phyloP scores from a whole-genome alignment of 2,329 filamentous ascomycete genomes.

The Aspergillus pseudoviridinutans region DNA sequence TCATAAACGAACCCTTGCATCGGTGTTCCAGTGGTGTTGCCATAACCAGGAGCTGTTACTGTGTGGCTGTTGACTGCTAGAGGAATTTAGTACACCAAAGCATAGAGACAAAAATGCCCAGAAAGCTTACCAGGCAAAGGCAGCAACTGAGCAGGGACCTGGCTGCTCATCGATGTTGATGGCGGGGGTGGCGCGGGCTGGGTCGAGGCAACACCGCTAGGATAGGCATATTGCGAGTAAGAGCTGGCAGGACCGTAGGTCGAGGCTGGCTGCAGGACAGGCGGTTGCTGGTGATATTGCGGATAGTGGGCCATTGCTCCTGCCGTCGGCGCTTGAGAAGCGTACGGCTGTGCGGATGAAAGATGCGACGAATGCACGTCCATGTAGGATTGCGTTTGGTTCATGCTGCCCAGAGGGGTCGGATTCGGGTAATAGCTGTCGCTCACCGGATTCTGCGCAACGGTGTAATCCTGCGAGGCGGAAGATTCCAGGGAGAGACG shows the following conservation, averaged over 20 bases:
- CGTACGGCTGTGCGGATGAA: conserved; percentile 69
- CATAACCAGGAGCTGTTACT: conserved; percentile 35
- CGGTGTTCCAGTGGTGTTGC: conserved; percentile 36
- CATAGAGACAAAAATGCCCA: not conserved
- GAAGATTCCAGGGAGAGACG: conserved; percentile 34
- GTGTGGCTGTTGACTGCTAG: conserved; percentile 35
- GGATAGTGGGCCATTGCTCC: conserved; percentile 70
- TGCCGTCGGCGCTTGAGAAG: conserved; percentile 73
- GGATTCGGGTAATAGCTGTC: conserved; percentile 42
- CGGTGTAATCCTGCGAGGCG: conserved; percentile 30
- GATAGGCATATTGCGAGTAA: conserved; percentile 69
- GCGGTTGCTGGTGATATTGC: conserved; percentile 67
- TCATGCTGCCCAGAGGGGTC: conserved; percentile 61
- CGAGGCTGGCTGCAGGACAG: conserved; percentile 68
- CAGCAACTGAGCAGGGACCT: conserved; percentile 66
- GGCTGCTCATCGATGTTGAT: conserved; percentile 64
- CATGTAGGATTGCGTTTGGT: conserved; percentile 76
- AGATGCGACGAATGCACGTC: conserved; percentile 76
- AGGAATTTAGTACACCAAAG: conserved; percentile 5
- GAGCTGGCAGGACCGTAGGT: conserved; percentile 61
- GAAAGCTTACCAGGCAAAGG: conserved; percentile 53
- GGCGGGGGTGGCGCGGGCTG: conserved; percentile 64
- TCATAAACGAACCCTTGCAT: conserved; percentile 60
- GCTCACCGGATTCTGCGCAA: conserved; percentile 30
- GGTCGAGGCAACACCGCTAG: conserved; percentile 77